These are phyloP conservation scores for Exserohilum turcica DNA, from an alignment of 2,329 filamentous ascomycete species.

Conservation along the genomic window DNA sequence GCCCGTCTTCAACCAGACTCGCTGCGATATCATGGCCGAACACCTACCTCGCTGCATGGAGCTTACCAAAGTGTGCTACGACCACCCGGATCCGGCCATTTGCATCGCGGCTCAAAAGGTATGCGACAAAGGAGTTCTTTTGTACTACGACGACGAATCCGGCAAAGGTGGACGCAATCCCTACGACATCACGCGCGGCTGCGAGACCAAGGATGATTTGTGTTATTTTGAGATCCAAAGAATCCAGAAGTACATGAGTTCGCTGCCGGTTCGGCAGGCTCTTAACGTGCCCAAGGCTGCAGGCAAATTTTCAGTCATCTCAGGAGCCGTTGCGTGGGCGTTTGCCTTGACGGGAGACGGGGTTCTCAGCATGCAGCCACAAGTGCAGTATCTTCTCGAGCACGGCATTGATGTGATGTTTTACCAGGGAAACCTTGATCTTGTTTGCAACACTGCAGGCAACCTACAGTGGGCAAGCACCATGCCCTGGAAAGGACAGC, in stretches of 20 bases:
- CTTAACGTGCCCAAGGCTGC: conserved; percentile 42
- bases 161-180: conserved; percentile 49
- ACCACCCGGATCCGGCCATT: conserved; percentile 50
- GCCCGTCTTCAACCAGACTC: conserved; percentile 54
- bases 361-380: conserved; percentile 39
- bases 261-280: conserved; percentile 39
- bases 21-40: conserved; percentile 54
- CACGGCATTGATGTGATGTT: conserved; percentile 48
- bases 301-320: conserved; percentile 39
- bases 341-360: conserved; percentile 39
- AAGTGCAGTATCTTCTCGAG: conserved; percentile 45
- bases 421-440: conserved; percentile 50
- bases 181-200: conserved; percentile 52
- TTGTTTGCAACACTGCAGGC: conserved; percentile 51
- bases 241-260: conserved; percentile 44
- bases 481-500: conserved; percentile 53
- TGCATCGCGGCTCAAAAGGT: conserved; percentile 46
- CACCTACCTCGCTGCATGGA: conserved; percentile 54
- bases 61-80: conserved; percentile 49
- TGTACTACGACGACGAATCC: conserved; percentile 51
- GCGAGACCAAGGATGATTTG: conserved; percentile 43
- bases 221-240: conserved; percentile 45
- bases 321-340: conserved; percentile 29
- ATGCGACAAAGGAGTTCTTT: conserved; percentile 49
- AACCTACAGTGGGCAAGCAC: conserved; percentile 49